phyloP scores from a whole-genome alignment of 495 filamentous ascomycete species.

The Tuber aestivum region DNA sequence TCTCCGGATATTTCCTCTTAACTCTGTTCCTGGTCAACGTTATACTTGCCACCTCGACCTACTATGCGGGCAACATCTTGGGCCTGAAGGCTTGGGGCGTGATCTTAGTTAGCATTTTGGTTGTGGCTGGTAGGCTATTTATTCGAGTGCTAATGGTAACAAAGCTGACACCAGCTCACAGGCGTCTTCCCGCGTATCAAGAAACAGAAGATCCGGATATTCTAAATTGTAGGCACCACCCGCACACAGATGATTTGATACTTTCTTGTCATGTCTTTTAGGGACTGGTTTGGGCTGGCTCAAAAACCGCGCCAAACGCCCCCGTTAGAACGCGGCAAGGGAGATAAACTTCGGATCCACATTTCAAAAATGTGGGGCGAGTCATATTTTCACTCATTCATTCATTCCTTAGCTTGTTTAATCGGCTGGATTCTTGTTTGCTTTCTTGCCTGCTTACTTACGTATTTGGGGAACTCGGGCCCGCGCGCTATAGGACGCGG shows the following conservation, averaged over 20 bases:
- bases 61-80: constrained; percentile 57
- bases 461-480: background rate
- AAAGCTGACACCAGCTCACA: constrained; percentile 15
- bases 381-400: background rate
- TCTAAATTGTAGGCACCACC: background rate
- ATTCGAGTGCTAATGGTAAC: background rate
- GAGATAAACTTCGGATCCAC: background rate
- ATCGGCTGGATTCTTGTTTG: background rate
- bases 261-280: background rate
- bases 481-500: background rate
- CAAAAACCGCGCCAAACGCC: background rate
- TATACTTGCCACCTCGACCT: constrained; percentile 66
- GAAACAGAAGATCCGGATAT: constrained; percentile 72
- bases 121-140: constrained; percentile 45
- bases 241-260: background rate
- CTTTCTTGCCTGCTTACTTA: background rate
- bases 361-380: background rate
- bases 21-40: constrained; percentile 66
- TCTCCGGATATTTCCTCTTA: constrained; percentile 68
- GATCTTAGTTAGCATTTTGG: constrained; percentile 54
- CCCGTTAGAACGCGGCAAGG: background rate
- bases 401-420: background rate
- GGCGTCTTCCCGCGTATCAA: constrained; percentile 74
- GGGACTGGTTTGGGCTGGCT: background rate
- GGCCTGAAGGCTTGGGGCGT: constrained; percentile 69